Base-by-base conservation (phyloP, 495 filamentous ascomycete genomes). In the Penicillium dipodomyicola region DNA sequence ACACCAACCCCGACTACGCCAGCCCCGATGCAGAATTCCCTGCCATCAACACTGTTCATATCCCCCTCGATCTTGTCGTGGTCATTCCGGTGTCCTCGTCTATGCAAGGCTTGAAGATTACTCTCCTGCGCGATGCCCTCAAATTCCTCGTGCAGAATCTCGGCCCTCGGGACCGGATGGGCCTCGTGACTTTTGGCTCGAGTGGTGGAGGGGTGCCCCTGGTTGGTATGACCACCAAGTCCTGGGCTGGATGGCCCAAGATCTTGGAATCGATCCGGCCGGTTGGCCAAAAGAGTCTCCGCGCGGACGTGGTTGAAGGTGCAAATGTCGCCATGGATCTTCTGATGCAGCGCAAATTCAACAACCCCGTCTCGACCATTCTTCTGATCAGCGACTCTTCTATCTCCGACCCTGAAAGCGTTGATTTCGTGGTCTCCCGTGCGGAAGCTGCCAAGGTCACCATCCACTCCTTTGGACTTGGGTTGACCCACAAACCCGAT, bases 281-380 rank as follows among this genome's bases (percentile, higher is more conserved):
- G 1, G 91, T 96, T 11, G 93, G 92, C 40, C 94, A 97, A 72
- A 97, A 97, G 80, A 97, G 90, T 67, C 85, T 96, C 61, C 88
- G 95, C 17, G 92, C 93, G 4, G 94, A 99, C 72, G 94, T 97
- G 4, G 94, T 99, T 6, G 94, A 99, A 63, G 94, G 94, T 53
- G 93, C 94, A 35, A 99, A 99, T 67, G 92, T 97, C 42, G 94
- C 94, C 43, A 97, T 99, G 94, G 94, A 99, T 69, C 77, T 99
- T 40, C 80, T 99, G 43, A 99, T 99, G 94, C 91, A 96, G 69
- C 87, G 94, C 59, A 96, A 96, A 72, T 89, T 91, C 59, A 92
- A 87, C 70, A 99, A 99, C 66, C 94, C 94, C 4, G 85, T 99
- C 48, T 94, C 95, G 14, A 95, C 90, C 9, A 99, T 99, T 62